Base-by-base conservation (phyloP, 495 filamentous ascomycete genomes). In the Annulohypoxylon stygium region DNA sequence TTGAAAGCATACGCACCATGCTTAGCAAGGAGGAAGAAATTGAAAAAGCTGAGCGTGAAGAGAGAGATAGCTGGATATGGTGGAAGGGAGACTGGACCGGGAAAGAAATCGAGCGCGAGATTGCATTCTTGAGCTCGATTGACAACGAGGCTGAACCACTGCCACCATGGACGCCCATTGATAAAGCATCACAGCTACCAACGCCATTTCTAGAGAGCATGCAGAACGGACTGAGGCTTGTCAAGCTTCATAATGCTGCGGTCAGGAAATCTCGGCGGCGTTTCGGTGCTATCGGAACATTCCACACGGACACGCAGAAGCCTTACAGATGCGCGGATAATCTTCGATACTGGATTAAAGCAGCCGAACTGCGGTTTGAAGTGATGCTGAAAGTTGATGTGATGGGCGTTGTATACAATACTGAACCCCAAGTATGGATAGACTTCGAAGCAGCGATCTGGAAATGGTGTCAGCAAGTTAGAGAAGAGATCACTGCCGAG, bases 301-400 rank as follows among this genome's bases (percentile, higher is more conserved):
- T 91, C 78, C 96, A 99, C 76, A 89, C 90, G 11, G 93, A 99
- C 78, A 93, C 95, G 8, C 90, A 88, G 39, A 98, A 98, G 81
- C 97, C 97, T 0, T 99, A 99, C 78, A 92, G 96, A 61, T 89
- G 90, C 61, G 93, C 95, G 0, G 97, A 99, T 60, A 99, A 99
- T 76, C 86, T 99, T 39, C 88, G 93, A 10, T 99, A 90, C 84
- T 99, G 96, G 95, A 86, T 93, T 78, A 99, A 99, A 81, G 97
- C 97, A 18, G 93, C 94, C 5, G 93, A 98, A 81, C 86, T 98
- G 58, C 88, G 96, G 25, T 99, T 95, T 93, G 97, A 98, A 81
- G 88, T 93, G 18, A 88, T 93, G 67, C 85, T 98, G 61, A 90
- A 93, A 74, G 86, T 97, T 61, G 93, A 97, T 76, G 93, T 94